phyloP scores from a whole-genome alignment of 768 basidiomycete genomes.

The Boletus tomentosulus region DNA sequence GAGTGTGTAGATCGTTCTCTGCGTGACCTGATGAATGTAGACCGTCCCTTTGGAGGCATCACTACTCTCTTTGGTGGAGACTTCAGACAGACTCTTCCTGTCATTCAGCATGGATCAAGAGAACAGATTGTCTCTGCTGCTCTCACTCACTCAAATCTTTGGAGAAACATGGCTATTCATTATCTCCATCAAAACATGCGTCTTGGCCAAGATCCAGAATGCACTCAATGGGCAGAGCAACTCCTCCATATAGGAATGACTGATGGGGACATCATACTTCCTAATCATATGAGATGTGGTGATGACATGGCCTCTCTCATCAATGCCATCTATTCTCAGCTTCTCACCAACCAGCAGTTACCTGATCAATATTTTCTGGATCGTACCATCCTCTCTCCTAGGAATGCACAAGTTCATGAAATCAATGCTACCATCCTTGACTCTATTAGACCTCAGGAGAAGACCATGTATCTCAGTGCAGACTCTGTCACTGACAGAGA shows the following conservation, averaged over 20 bases:
- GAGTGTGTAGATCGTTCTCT: neutral
- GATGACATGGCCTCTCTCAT: conserved; percentile 22
- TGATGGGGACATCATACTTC: conserved; percentile 20
- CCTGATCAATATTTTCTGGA: conserved; percentile 27
- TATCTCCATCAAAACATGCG: neutral
- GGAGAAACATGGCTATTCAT: conserved; percentile 32
- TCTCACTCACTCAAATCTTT: conserved; percentile 36
- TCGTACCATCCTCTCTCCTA: conserved; percentile 26
- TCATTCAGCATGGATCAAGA: conserved; percentile 35
- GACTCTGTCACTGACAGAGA: no score
- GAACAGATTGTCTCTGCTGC: conserved; percentile 37
- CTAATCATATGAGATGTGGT: conserved; percentile 24
- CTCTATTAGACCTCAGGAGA: neutral
- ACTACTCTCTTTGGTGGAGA: neutral
- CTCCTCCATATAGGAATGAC: conserved; percentile 15
- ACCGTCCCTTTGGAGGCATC: neutral
- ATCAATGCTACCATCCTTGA: conserved; percentile 13
- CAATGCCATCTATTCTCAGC: neutral
- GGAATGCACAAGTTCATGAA: conserved; percentile 27
- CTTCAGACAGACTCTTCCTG: conserved; percentile 24
- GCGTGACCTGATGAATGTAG: neutral
- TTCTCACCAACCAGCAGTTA: conserved; percentile 11
- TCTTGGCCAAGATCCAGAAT: conserved; percentile 20
- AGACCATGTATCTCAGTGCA: no score
- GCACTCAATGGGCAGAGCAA: conserved; percentile 28